Base-by-base conservation (phyloP, 768 basidiomycete genomes). In the Trametes meyenii region DNA sequence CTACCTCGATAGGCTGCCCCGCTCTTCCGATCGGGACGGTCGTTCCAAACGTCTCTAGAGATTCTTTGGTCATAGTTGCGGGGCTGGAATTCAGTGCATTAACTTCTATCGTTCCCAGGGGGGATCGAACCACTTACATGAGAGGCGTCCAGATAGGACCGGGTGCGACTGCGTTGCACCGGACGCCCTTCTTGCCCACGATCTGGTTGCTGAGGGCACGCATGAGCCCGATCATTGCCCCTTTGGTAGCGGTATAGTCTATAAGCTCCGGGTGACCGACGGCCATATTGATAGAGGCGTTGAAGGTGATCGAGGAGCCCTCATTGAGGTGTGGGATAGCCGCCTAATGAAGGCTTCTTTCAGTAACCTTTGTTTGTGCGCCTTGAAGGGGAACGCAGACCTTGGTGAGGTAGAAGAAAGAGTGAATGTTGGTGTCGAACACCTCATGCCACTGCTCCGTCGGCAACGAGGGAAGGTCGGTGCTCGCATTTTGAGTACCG, bases 171-270 rank as follows among this genome's bases (percentile, higher is more conserved):
- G 72, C 78, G 45, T 69, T 70, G 54, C 67, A 69, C 23, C 83
- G 72, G 60, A 84, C 79, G 7, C 76, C 77, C 68, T 78, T 81
- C 61, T 78, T 75, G 55, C 78, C 77, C 43, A 83, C 77, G 40
- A 83, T 74, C 69, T 83, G 81, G 68, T 83, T 84, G 52, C 75
- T 77, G 55, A 84, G 70, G 0, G 77, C 79, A 26, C 83, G 71
- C 51, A 78, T 77, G 69, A 83, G 81, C 14, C 69, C 75, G 52
- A 83, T 73, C 60, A 83, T 80, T 10, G 82, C 79, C 11, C 83
- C 83, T 68, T 84, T 84, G 26, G 83, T 83, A 8, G 81, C 69
- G 16, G 82, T 83, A 71, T 83, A 85, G 71, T 85, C 83, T 40
- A 84, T 67, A 23, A 85, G 72, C 61, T 80, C 76, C n/a, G 73